Percentiles rank a stretch among this genome's conserved stretches.
Evolutionary conservation across 257 asterid species (phyloP).

Genomic region (Penstemon eatonii): DNA sequence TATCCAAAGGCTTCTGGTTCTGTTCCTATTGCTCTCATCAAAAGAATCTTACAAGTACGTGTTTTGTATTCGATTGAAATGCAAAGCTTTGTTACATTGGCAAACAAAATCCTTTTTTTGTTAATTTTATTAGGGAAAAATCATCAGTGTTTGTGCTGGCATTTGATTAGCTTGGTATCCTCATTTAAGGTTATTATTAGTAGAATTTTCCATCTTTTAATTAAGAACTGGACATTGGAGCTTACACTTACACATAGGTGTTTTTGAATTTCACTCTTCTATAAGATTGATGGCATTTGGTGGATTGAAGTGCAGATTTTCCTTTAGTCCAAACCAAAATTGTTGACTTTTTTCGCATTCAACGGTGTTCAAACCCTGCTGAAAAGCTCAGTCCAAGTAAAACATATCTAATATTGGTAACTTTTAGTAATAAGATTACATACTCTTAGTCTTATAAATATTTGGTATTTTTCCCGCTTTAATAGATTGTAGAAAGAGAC

Average conservation of each 20-base stretch:
- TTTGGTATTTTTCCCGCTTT: constrained; percentile 10
- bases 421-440: not conserved
- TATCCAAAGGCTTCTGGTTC: constrained; percentile 82
- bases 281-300: not conserved
- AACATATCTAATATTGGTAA: not conserved
- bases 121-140: not conserved
- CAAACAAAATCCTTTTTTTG: not conserved
- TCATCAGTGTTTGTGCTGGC: too few species aligned
- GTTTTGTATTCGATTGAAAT: not conserved
- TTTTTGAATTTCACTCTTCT: not conserved
- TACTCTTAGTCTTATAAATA: not conserved
- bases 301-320: constrained; percentile 49
- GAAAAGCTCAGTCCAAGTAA: constrained; percentile 51
- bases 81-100: too few species aligned
- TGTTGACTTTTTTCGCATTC: constrained; percentile 80
- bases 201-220: not conserved
- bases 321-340: constrained; percentile 84
- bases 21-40: constrained; percentile 58
- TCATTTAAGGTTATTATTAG: too few species aligned
- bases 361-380: constrained; percentile 43
- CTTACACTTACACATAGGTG: not conserved
- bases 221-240: not conserved
- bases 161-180: too few species aligned
- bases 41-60: constrained; percentile 41
- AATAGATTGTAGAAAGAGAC: constrained; percentile 57